Evolutionary conservation across 2,329 filamentous ascomycete genomes (phyloP).

Genomic region (Talaromyces sp.): DNA sequence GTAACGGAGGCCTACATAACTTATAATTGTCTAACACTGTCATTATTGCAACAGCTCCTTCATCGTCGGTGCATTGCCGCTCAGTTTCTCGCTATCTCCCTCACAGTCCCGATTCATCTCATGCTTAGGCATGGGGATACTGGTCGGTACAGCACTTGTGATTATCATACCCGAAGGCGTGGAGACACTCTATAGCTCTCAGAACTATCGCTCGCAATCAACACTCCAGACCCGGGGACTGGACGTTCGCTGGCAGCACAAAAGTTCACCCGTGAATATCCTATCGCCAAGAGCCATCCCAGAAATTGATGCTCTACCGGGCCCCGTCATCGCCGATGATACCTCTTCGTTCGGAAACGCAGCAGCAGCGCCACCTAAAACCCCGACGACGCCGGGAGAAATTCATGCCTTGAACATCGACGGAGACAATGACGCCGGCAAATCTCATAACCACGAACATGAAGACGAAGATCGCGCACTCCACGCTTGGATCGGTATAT

Average conservation of each 20-base stretch:
- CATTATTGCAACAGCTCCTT: slow-evolving; percentile 63
- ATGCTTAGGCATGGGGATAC: slow-evolving; percentile 84
- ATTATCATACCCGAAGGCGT: slow-evolving; percentile 97
- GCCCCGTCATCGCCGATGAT: slow-evolving; percentile 25
- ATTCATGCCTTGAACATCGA: slow-evolving; percentile 7
- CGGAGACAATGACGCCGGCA: slow-evolving; percentile 22
- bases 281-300: slow-evolving; percentile 11
- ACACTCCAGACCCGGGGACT: slow-evolving; percentile 27
- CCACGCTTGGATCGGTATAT: slow-evolving; percentile 78
- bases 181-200: slow-evolving; percentile 71
- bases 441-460: slow-evolving; percentile 19
- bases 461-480: slow-evolving; percentile 47
- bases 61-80: slow-evolving; percentile 80
- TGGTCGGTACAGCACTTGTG: slow-evolving; percentile 91
- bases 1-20: slow-evolving; percentile 17
- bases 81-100: slow-evolving; percentile 81
- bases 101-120: slow-evolving; percentile 86
- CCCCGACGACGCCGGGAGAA: slow-evolving; percentile 7
- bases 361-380: slow-evolving; percentile 3
- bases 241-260: slow-evolving; percentile 27
- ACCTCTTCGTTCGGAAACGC: slow-evolving; percentile 3
- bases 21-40: neutral
- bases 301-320: slow-evolving; percentile 21
- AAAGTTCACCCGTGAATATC: neutral
- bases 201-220: slow-evolving; percentile 27